A percentile compares a stretch with the other conserved stretches of the same genome.
phyloP scores from a whole-genome alignment of 805 yeast genomes.

The Teunomyces cretensis region DNA sequence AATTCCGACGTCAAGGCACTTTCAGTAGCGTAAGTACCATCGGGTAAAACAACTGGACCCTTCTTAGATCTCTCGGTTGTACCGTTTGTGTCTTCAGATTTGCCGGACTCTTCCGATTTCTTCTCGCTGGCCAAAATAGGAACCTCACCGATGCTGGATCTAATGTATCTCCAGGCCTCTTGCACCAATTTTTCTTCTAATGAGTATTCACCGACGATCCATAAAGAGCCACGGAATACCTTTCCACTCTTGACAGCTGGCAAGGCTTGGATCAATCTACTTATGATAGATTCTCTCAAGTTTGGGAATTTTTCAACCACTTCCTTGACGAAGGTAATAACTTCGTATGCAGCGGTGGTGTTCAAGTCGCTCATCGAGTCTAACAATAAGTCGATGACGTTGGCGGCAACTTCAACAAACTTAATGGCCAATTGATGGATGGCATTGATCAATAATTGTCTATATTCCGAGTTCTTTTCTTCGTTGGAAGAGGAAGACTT shows the following conservation, averaged over 20 bases:
- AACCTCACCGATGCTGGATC: slow-evolving; percentile 82
- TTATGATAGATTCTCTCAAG: slow-evolving; percentile 63
- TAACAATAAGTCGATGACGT: slow-evolving; percentile 82
- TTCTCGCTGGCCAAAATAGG: slow-evolving; percentile 81
- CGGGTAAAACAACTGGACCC: slow-evolving; percentile 91
- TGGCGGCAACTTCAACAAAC: slow-evolving; percentile 88
- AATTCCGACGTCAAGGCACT: slow-evolving; percentile 61
- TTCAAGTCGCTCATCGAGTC: slow-evolving; percentile 85
- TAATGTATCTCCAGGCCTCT: slow-evolving; percentile 82
- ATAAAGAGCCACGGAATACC: slow-evolving; percentile 88
- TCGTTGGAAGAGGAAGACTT: slow-evolving; percentile 68
- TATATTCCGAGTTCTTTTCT: slow-evolving; percentile 81
- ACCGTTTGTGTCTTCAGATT: slow-evolving; percentile 31
- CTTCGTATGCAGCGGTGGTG: slow-evolving; percentile 83
- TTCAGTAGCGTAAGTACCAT: slow-evolving; percentile 98
- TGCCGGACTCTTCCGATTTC: slow-evolving; percentile 24
- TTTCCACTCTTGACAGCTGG: slow-evolving; percentile 78
- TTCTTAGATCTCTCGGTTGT: slow-evolving; percentile 33
- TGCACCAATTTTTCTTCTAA: slow-evolving; percentile 69
- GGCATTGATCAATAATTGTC: slow-evolving; percentile 83
- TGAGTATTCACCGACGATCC: slow-evolving; percentile 95
- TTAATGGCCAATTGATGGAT: slow-evolving; percentile 86
- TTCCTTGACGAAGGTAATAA: slow-evolving; percentile 88
- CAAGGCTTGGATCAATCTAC: slow-evolving; percentile 61
- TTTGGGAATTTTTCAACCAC: slow-evolving; percentile 90